Conservation (phyloP, 306 rosid species). For the Erythrophleum fordii region DNA sequence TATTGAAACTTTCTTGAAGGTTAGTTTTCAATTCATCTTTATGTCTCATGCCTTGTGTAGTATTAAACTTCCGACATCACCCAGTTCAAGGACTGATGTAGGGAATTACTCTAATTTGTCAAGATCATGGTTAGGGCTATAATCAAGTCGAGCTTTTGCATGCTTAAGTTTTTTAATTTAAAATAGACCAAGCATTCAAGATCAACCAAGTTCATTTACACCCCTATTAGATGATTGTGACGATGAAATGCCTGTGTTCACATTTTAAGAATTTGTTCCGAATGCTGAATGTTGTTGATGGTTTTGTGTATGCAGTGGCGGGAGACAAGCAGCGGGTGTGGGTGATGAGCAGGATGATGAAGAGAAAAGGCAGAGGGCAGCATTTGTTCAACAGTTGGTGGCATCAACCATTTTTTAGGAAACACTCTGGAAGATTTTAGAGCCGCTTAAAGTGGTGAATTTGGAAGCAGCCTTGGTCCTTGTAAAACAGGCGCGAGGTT, state of each 20-base stretch:
- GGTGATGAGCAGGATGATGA: conserved; percentile 49
- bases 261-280: not conserved
- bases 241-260: not conserved
- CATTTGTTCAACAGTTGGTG: conserved; percentile 62
- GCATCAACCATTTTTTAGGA: conserved; percentile 61
- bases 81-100: not conserved
- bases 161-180: not conserved
- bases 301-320: conserved; percentile 52
- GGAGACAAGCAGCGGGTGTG: conserved; percentile 34
- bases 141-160: not conserved
- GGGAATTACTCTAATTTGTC: not conserved
- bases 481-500: not conserved
- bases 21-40: not conserved
- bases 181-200: not conserved
- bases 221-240: not conserved
- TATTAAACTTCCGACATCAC: not conserved
- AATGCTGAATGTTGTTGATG: conserved; percentile 20
- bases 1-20: not conserved
- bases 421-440: not conserved
- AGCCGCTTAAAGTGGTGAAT: not conserved
- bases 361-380: conserved; percentile 64
- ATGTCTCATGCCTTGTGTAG: not conserved
- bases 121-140: not conserved
- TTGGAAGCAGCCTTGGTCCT: too few species aligned
- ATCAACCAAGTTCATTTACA: not conserved